Evolutionary conservation across 2,329 filamentous ascomycete species (phyloP), one percentile per base, ranked within the genome.

Genomic region (Penicillium freii): DNA sequence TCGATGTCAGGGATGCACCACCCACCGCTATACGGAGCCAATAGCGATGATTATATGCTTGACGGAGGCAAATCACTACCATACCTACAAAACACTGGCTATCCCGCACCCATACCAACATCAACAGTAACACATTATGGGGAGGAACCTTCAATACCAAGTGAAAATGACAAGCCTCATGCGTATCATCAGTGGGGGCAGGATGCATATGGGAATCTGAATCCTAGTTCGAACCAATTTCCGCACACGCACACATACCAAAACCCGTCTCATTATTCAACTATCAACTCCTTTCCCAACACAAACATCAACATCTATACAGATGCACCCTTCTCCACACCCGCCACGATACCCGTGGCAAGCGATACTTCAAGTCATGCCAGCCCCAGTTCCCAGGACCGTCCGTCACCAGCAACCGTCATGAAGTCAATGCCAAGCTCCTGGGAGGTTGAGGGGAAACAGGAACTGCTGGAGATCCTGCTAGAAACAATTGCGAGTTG

Each of bases 401-500:
- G 48, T 9, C 49, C 49, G 21, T 53, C 54, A 11, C 49, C 54
- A n/a, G 23, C 21, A n/a, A 53, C 50, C 17, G 27, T 56, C 29
- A 56, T 53, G 34, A 34, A 61, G 17, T 54, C 62, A 5, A 56
- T 63, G 21, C 54, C 65, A 7, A 50, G 47, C 27, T 69, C 63
- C 9, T 70, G 69, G 69, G 66, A 61, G 31, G 62, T 53, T 1
- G 51, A 63, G 21, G 68, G 64, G 19, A 70, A 69, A 56, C 54
- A 64, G 21, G 56, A 59, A 17, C 55, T 70, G 1, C 54, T 71
- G 17, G 57, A 70, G 52, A 64, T 63, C 1, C 54, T 71, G 23
- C 62, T 70, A 40, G 56, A 67, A 43, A 70, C 67, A 4, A 69
- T 71, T 15, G 56, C 62, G 38, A 65, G 61, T 48, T 71, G 69